Base-by-base conservation (phyloP, 1,139 yeast species). In the Sporopachydermia cereana region DNA sequence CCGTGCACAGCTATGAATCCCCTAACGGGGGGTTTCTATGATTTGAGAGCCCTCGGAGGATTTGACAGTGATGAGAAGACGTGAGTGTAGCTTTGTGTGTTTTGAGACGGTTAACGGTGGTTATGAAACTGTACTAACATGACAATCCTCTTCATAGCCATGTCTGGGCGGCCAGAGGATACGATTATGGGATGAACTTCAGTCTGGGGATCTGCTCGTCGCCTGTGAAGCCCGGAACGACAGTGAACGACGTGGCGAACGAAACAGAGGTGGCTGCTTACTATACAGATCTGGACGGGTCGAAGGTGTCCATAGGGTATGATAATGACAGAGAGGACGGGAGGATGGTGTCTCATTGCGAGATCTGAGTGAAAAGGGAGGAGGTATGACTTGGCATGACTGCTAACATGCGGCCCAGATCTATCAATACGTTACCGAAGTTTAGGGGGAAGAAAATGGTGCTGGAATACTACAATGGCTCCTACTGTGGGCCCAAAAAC, bases 171-270 rank as follows among this genome's bases (percentile, higher is more conserved):
- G 77, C 89, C 2, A 71, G 72, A 49, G 94, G 94, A 0, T 73
- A 72, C 56, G 94, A 83, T 53, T 76, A 75, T 53, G 80, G 81
- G 18, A 70, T 69, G 46, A 88, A 88, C 60, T 88, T 79, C 62
- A 83, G 95, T 1, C 54, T 88, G 41, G 91, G 93, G 7, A 69
- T 88, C 2, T 88, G 96, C 56, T 76, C 88, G 4, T 68, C 79
- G 7, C 84, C 85, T 1, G 63, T 77, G 57, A 69, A 69, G 48
- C 46, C 55, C 17, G 51, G 57, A 31, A 60, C 65, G n/a, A 62
- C 60, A 1, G 53, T 63, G 9, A 52, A 54, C 16, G 74, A 68
- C 47, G 63, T 68, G 29, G 53, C 65, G 23, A 76, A 79, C 53
- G 64, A 70, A 3, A 64, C 77, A 12, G 62, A 62, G 41, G 76